phyloP scores from a whole-genome alignment of 2,329 filamentous ascomycete species.

The Claviceps sp. region DNA sequence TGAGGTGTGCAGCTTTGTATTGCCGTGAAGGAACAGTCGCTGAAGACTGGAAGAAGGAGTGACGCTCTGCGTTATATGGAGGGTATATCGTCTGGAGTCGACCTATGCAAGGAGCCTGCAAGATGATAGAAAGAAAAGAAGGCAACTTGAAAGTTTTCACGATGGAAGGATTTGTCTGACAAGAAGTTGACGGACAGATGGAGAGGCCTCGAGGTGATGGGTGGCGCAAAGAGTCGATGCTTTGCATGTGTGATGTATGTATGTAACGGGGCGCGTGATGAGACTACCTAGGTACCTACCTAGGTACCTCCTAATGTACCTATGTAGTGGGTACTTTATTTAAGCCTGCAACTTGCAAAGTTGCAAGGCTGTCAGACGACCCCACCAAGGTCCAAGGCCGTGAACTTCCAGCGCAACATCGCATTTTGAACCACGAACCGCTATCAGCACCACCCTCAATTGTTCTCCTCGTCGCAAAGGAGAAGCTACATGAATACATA shows the following conservation, averaged over 20 bases:
- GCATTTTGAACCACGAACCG: neutral
- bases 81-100: neutral
- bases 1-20: neutral
- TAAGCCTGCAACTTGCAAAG: too few relatives aligned
- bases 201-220: neutral
- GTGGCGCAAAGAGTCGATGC: neutral
- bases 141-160: neutral
- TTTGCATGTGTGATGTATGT: neutral
- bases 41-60: neutral
- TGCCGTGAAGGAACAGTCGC: neutral
- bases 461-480: neutral
- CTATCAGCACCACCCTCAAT: neutral
- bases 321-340: too few relatives aligned
- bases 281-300: neutral
- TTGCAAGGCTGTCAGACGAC: constrained; percentile 2
- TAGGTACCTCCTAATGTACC: too few relatives aligned
- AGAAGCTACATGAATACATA: neutral
- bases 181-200: neutral
- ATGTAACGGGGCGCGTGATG: constrained; percentile 1
- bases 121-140: neutral
- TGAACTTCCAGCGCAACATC: neutral
- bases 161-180: neutral
- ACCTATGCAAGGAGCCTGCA: too few relatives aligned
- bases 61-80: neutral
- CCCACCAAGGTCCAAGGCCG: too few relatives aligned